phyloP scores from a whole-genome alignment of 257 asterid genomes.

The Przewalskia tangutica region DNA sequence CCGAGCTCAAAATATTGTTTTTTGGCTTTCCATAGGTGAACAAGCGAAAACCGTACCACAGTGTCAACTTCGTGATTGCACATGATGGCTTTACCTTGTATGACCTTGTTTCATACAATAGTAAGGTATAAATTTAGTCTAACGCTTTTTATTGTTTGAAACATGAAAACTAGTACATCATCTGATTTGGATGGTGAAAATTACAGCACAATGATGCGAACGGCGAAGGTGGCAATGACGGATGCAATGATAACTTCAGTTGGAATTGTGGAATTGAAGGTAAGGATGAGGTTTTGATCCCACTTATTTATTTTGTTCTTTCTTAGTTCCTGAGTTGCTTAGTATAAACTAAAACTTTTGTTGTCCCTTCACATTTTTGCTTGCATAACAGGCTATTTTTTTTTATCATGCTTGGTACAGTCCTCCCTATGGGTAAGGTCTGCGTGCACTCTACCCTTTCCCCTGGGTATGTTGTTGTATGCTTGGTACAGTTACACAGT shows the following conservation, averaged over 20 bases:
- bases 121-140: slow-evolving; percentile 47
- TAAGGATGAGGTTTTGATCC: slow-evolving; percentile 13
- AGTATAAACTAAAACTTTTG: not conserved
- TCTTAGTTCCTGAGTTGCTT: not conserved
- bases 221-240: slow-evolving; percentile 97
- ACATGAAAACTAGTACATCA: not conserved
- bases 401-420: not conserved
- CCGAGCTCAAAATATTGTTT: not conserved
- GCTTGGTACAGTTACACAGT: not conserved
- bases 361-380: not conserved
- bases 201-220: slow-evolving; percentile 88
- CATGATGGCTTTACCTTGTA: slow-evolving; percentile 92
- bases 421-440: too few species aligned
- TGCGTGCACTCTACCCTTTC: too few species aligned
- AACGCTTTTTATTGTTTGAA: not conserved
- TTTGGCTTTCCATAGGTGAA: slow-evolving; percentile 43
- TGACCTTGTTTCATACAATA: slow-evolving; percentile 90
- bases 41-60: slow-evolving; percentile 81
- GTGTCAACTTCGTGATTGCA: slow-evolving; percentile 81
- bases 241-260: slow-evolving; percentile 86
- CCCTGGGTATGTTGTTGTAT: too few species aligned
- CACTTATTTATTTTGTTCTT: not conserved
- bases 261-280: slow-evolving; percentile 99
- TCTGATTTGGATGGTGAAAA: slow-evolving; percentile 7
- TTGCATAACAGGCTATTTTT: not conserved